phyloP scores from a whole-genome alignment of 2,329 filamentous ascomycete species.

The Ceratocystis eucalypticola region DNA sequence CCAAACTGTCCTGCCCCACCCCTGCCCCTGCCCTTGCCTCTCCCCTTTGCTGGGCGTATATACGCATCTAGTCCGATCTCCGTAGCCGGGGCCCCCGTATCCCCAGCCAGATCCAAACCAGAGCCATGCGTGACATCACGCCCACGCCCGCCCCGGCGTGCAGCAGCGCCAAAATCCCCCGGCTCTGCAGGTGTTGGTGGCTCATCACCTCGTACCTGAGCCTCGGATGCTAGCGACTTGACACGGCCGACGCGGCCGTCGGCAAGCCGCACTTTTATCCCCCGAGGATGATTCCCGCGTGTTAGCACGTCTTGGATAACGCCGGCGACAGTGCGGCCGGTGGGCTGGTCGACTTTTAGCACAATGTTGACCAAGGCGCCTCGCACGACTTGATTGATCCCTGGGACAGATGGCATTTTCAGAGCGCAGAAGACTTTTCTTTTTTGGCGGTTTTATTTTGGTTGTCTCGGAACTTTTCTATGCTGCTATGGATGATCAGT shows the following conservation, averaged over 20 bases:
- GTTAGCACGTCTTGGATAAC: conserved; percentile 55
- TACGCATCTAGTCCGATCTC: conserved; percentile 38
- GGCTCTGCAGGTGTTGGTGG: conserved; percentile 14
- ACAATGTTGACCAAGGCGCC: conserved; percentile 58
- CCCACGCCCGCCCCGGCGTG: conserved; percentile 26
- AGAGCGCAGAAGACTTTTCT: neutral
- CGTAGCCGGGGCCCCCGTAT: conserved; percentile 26
- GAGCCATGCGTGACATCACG: conserved; percentile 27
- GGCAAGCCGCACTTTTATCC: conserved; percentile 62
- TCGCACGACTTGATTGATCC: conserved; percentile 38
- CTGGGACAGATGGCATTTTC: conserved; percentile 30
- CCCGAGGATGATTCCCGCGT: conserved; percentile 58
- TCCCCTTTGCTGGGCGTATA: conserved; percentile 28
- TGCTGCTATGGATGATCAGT: no score
- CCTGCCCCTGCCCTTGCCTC: neutral
- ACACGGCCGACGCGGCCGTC: conserved; percentile 64
- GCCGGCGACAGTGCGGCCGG: conserved; percentile 56
- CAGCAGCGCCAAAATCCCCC: conserved; percentile 10
- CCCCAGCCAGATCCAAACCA: conserved; percentile 23
- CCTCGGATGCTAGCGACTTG: conserved; percentile 40
- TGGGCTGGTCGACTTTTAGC: conserved; percentile 62
- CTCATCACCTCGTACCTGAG: conserved; percentile 20
- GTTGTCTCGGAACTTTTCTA: neutral
- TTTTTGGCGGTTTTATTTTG: neutral
- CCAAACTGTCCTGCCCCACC: neutral